Evolutionary conservation across 2,329 filamentous ascomycete genomes (phyloP).

Genomic region (Pestalotiopsis sp.): DNA sequence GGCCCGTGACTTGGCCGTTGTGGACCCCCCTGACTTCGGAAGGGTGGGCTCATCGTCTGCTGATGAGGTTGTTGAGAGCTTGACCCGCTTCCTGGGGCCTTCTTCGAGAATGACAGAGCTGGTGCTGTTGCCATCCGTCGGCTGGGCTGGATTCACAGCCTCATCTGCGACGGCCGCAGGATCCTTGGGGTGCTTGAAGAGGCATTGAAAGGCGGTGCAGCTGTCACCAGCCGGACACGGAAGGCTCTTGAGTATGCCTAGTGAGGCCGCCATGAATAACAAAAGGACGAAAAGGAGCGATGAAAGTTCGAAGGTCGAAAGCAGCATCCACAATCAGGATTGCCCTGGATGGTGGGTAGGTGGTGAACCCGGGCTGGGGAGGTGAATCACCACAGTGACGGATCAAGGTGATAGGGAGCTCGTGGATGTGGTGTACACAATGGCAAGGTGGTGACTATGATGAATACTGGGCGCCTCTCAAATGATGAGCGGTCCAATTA

Average conservation of each 20-base stretch:
- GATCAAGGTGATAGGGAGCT: not conserved
- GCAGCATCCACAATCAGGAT: not conserved
- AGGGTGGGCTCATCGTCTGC: conserved; percentile 1
- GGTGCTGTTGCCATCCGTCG: conserved; percentile 6
- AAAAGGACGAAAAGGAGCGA: not conserved
- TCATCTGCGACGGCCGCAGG: conserved; percentile 16
- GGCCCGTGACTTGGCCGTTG: not conserved
- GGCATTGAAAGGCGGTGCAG: conserved; percentile 50
- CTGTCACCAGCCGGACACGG: conserved; percentile 49
- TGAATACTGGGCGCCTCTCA: too few species aligned
- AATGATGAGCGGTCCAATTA: too few species aligned
- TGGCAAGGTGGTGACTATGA: too few species aligned
- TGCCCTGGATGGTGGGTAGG: not conserved
- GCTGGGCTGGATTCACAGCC: conserved; percentile 10
- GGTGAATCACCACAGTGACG: not conserved
- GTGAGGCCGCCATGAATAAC: conserved; percentile 25
- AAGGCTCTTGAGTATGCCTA: conserved; percentile 44
- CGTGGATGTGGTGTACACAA: too few species aligned
- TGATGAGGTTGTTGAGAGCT: conserved; percentile 15
- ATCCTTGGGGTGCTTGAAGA: conserved; percentile 47
- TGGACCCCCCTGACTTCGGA: not conserved
- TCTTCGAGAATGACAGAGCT: conserved; percentile 15
- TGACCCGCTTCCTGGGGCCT: conserved; percentile 26
- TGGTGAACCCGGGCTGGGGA: not conserved
- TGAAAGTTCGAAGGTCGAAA: not conserved